Base-by-base conservation (phyloP, 2,329 filamentous ascomycete species). In the Calcarisporium arbuscula region DNA sequence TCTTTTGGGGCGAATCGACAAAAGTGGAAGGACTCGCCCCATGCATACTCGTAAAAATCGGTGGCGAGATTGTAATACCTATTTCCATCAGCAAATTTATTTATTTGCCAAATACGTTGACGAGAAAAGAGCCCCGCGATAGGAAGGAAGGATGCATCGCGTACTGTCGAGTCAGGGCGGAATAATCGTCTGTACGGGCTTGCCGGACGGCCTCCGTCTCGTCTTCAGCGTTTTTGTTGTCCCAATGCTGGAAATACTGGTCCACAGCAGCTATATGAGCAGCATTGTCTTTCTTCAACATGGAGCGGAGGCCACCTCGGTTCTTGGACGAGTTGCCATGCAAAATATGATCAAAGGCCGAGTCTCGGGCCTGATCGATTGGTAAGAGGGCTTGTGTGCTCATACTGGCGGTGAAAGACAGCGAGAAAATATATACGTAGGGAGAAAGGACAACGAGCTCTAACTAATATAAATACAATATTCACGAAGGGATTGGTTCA, bases 61-160 rank as follows among this genome's bases (percentile, higher is more conserved):
- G 89, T 95, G n/a, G 86, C 88, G 31, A 95, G 77, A 66, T 95
- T 94, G 71, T 95, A 95, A 74, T 95, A 95, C 61, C 83, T 88
- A 20, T 39, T 32, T 45, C 36, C 39, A 47, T 52, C 36, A 46
- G 42, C 34, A 28, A 15, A 19, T 8, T 11, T 14, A 19, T 17
- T 10, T 21, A 4, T 11, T 12, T 19, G 29, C 6, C 5, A 8
- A n/a, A 5, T 6, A 4, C 15, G 9, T 5, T 12, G 8, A 8
- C 5, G 14, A n/a, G 19, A 9, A 11, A n/a, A 34, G 16, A n/a
- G n/a, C n/a, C n/a, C n/a, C n/a, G n/a, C n/a, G 15, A 9, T 5
- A 6, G 17, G 25, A 4, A 11, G 5, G 9, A 16, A 19, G 12
- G 11, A 9, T 11, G 16, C 3, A 14, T 9, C n/a, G 8, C 38